phyloP scores from a whole-genome alignment of 2,329 filamentous ascomycete species.

The Amphichorda felina region DNA sequence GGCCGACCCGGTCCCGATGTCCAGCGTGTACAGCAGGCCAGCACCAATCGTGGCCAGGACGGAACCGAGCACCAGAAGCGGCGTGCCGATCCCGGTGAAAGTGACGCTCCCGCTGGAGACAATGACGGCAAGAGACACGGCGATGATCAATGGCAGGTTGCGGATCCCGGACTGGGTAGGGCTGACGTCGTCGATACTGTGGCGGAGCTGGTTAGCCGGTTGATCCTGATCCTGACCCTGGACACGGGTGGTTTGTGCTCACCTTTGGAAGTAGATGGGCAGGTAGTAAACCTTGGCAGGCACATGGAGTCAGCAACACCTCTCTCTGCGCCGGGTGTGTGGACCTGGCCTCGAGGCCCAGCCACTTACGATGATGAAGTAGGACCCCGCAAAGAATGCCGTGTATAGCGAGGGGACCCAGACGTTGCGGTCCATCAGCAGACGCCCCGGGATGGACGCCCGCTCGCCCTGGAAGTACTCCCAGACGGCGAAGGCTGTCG shows the following conservation, averaged over 20 bases:
- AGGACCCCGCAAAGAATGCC: conserved; percentile 15
- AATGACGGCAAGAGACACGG: neutral
- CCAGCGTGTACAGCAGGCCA: conserved; percentile 19
- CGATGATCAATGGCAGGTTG: conserved; percentile 3
- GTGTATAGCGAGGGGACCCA: conserved; percentile 10
- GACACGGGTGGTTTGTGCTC: too few relatives aligned
- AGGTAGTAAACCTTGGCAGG: conserved; percentile 25
- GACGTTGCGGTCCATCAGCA: neutral
- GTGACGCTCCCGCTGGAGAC: neutral
- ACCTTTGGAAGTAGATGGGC: conserved; percentile 37
- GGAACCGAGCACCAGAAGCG: conserved; percentile 21
- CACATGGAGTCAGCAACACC: too few relatives aligned
- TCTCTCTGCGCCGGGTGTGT: too few relatives aligned
- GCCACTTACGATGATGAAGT: conserved; percentile 2
- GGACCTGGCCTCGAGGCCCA: too few relatives aligned
- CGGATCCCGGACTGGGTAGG: conserved; percentile 3
- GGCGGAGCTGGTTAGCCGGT: too few relatives aligned
- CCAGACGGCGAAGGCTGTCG: conserved; percentile 25
- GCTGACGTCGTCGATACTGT: conserved; percentile 21
- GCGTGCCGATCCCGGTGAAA: conserved; percentile 14
- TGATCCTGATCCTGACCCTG: too few relatives aligned
- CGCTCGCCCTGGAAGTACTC: neutral
- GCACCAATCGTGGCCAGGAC: conserved; percentile 14
- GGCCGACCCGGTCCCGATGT: neutral
- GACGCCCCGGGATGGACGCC: neutral